phyloP scores from a whole-genome alignment of 2,329 filamentous ascomycete genomes.

The Alternaria gaisen region DNA sequence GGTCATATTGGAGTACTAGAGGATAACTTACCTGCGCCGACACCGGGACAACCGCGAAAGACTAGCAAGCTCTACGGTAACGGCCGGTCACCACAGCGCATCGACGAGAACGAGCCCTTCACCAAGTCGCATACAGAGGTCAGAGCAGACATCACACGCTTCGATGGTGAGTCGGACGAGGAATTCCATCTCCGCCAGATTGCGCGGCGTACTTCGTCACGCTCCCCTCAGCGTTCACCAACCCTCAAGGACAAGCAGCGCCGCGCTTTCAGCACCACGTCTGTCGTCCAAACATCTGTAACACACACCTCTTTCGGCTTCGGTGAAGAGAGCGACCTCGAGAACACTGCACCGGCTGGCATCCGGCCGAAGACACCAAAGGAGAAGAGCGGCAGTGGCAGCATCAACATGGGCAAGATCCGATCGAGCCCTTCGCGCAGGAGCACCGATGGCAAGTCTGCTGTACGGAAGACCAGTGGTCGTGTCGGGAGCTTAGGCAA shows the following conservation, averaged over 20 bases:
- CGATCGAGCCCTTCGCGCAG: conserved; percentile 56
- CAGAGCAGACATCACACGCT: conserved; percentile 66
- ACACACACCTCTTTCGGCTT: conserved; percentile 46
- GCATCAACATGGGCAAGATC: conserved; percentile 56
- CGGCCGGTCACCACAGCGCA: conserved; percentile 46
- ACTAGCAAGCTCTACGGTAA: conserved; percentile 78
- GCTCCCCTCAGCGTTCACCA: conserved; percentile 69
- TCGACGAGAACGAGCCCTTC: conserved; percentile 61
- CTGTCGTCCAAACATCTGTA: conserved; percentile 57
- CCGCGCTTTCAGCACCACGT: conserved; percentile 77
- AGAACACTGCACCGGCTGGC: conserved; percentile 52
- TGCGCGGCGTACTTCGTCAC: conserved; percentile 68
- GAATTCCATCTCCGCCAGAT: conserved; percentile 77
- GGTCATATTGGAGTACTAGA: conserved; percentile 73
- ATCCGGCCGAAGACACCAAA: conserved; percentile 57
- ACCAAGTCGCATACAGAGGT: conserved; percentile 66
- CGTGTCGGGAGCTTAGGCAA: conserved; percentile 58
- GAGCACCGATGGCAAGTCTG: conserved; percentile 59
- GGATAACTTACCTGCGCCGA: conserved; percentile 92
- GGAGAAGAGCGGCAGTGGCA: conserved; percentile 53
- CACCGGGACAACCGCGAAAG: conserved; percentile 94
- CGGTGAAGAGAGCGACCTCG: conserved; percentile 57
- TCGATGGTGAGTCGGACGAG: conserved; percentile 76
- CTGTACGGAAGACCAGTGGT: conserved; percentile 62
- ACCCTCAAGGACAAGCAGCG: conserved; percentile 67